Base-by-base conservation (phyloP, 805 yeast genomes). In the Wickerhamomyces queroliae region DNA sequence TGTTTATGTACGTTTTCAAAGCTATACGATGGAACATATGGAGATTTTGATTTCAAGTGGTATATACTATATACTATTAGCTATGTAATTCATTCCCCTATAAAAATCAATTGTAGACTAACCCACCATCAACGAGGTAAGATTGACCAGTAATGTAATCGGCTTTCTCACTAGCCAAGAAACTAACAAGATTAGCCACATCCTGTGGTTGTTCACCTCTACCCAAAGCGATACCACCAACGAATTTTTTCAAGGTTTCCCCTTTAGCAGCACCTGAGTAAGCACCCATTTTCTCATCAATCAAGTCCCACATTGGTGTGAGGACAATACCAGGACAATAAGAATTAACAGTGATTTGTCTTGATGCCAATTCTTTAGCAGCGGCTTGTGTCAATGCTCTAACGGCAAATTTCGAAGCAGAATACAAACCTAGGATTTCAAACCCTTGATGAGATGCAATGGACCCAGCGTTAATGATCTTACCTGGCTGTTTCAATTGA, bases 251-350 rank as follows among this genome's bases (percentile, higher is more conserved):
- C 17, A 55, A 40, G 28, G 57, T 46, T 22, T 46, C 59, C 36
- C 64, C 61, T 20, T 46, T 45, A 38, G 56, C 49, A 32, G 45
- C 52, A 22, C 63, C 59, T 26, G 48, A 41, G 32, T 51, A 30
- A 36, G 46, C 52, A 24, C 53, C 46, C 42, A 58, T 39, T 44
- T 50, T 42, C 18, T 42, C 42, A 44, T 59, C 63, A 27, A 59
- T 53, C 24, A 50, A 40, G 36, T 58, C 63, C 56, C 62, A 53
- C 60, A 66, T 55, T 43, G 64, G 63, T 1, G 71, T 66, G n/a
- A 56, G 46, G n/a, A 64, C 67, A 38, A 61, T 59, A 25, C 69
- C 71, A 16, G 70, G 70, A 42, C 63, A 62, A 41, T 64, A 60
- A 4, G 61, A 46, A 43, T 67, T 67, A 13, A 65, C 64, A n/a